Base-by-base conservation (phyloP, 1,284 basidiomycete species). In the Pseudozyma hubeiensis region DNA sequence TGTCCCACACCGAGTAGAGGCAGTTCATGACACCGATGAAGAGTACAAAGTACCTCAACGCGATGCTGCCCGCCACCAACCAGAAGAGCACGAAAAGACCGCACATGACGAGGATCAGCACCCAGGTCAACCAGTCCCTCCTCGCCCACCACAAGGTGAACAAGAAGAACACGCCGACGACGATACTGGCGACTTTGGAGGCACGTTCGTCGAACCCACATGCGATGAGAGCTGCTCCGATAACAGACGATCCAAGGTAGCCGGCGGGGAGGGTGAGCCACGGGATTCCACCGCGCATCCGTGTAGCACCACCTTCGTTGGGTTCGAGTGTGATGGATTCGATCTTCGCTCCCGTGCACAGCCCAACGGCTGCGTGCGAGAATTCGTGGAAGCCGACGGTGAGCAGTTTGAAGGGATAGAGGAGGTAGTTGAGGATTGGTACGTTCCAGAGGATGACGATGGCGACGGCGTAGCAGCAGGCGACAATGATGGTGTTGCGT, bases 121-220 rank as follows among this genome's bases (percentile, higher is more conserved):
- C 51, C 81, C 79, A 82, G 0, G 80, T 80, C n/a, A 97, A 79
- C 89, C 90, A 90, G 81, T 92, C 92, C 69, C 87, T 87, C 47
- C 93, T 86, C 3, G 93, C 95, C 88, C 88, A 89, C 91, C 92
- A 97, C 1, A 97, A 88, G 0, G 93, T 97, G 73, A 97, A 88
- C n/a, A 97, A 79, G 86, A 96, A 97, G 84, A 95, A 92, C 29
- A 87, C 91, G 8, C 90, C 93, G 34, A 98, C 87, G 10, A 92
- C 90, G 31, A 97, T 86, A 45, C 89, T 90, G 0, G 93, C 94
- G 53, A 97, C 85, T 85, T 97, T 97, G 85, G 91, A 92, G 2
- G 96, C 96, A 75, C 93, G 90, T 52, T 93, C 94, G 85, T 98
- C 91, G 85, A 97, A 98, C 0, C 84, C 94, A 75, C 93, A 96